These are phyloP conservation scores for Uromyces viciae-fabae DNA, from an alignment of 1,284 basidiomycete genomes.

Conservation along the genomic window DNA sequence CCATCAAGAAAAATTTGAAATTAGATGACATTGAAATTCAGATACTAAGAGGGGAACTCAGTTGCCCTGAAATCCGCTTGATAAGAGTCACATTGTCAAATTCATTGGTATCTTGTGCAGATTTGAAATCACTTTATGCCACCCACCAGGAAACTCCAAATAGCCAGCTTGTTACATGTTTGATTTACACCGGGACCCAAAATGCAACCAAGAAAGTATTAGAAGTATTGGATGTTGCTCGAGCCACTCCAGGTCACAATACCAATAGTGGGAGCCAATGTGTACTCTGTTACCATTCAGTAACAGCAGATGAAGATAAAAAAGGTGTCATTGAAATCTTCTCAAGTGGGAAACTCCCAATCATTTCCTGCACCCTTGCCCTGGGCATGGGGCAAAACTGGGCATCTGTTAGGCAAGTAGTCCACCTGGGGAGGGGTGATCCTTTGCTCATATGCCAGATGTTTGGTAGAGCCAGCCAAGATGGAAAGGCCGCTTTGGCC, in stretches of 20 bases:
- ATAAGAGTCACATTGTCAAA: not conserved
- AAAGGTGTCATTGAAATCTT: not conserved
- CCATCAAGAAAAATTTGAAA: not conserved
- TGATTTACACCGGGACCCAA: not conserved
- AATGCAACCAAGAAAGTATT: not conserved
- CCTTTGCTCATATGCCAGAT: not conserved
- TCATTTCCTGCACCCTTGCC: not conserved
- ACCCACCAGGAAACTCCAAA: not conserved
- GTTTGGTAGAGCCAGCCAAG: not conserved
- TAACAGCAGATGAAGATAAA: not conserved
- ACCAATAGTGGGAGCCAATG: not conserved
- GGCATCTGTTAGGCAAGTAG: not conserved
- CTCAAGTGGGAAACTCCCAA: not conserved
- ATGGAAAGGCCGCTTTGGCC: not conserved
- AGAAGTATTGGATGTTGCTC: not conserved
- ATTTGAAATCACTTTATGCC: not conserved
- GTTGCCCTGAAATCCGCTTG: not conserved
- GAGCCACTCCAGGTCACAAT: not conserved
- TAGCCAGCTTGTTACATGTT: not conserved
- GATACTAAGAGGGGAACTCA: not conserved
- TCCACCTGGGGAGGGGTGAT: not conserved
- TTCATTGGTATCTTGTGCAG: not conserved
- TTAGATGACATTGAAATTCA: not conserved
- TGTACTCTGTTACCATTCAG: not conserved
- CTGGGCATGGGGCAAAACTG: not conserved